Evolutionary conservation across 768 basidiomycete species (phyloP).

Genomic region (Roridomyces roridus): DNA sequence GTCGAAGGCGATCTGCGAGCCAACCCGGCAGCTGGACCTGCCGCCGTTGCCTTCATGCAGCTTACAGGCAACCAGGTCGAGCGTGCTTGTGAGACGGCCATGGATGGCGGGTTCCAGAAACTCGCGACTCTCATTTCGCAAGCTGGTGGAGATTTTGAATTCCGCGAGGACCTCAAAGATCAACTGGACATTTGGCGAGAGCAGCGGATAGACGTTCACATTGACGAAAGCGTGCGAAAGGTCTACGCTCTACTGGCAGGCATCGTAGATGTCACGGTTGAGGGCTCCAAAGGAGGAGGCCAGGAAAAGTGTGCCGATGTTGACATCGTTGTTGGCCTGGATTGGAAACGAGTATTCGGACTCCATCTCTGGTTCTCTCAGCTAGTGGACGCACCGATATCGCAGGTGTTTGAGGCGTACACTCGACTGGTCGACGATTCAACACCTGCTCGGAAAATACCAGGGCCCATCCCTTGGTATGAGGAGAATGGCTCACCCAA

Average conservation of each 20-base stretch:
- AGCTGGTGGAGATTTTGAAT: conserved; percentile 77
- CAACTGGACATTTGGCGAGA: conserved; percentile 88
- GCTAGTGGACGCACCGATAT: conserved; percentile 71
- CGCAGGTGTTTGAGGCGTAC: conserved; percentile 72
- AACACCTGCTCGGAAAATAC: conserved; percentile 43
- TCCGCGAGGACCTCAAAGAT: conserved; percentile 70
- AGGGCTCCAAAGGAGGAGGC: conserved; percentile 58
- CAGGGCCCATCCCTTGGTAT: conserved; percentile 68
- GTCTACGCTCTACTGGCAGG: conserved; percentile 89
- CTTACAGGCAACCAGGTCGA: conserved; percentile 91
- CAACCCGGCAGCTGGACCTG: conserved; percentile 46
- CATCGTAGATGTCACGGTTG: conserved; percentile 60
- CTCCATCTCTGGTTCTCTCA: conserved; percentile 89
- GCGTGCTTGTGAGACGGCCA: conserved; percentile 76
- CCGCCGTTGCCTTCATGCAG: conserved; percentile 71
- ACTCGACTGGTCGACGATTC: conserved; percentile 46
- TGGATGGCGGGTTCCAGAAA: conserved; percentile 79
- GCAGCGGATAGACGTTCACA: conserved; percentile 72
- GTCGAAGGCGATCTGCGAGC: conserved; percentile 77
- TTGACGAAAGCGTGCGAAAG: conserved; percentile 72
- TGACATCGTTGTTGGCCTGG: conserved; percentile 72
- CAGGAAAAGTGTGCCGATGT: conserved; percentile 60
- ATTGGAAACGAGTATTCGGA: conserved; percentile 95
- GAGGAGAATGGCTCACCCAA: conserved; percentile 35
- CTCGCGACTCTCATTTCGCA: conserved; percentile 91